These are phyloP conservation scores for Thielaviopsis populi DNA, from an alignment of 2,329 filamentous ascomycete species.

Conservation along the genomic window DNA sequence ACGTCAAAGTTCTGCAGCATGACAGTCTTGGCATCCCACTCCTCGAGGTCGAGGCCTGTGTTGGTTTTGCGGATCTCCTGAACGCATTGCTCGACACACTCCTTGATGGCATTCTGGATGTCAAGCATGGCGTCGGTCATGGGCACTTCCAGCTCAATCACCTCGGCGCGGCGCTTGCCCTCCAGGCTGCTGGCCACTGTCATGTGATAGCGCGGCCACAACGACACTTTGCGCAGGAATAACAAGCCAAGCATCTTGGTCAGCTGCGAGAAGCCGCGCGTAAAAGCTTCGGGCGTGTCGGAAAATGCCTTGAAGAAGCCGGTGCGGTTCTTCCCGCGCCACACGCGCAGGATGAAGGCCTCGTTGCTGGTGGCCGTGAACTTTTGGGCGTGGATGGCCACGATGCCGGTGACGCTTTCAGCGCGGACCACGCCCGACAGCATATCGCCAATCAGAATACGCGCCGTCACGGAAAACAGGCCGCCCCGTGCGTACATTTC, in stretches of 20 bases:
- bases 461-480: constrained; percentile 89
- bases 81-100: constrained; percentile 91
- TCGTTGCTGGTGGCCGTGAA: constrained; percentile 77
- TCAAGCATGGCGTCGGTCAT: constrained; percentile 91
- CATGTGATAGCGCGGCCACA: constrained; percentile 91
- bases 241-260: constrained; percentile 84
- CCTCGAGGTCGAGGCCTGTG: constrained; percentile 71
- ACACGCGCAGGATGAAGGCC: constrained; percentile 88
- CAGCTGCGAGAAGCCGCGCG: constrained; percentile 73
- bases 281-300: constrained; percentile 82
- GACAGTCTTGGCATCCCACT: constrained; percentile 91
- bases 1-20: constrained; percentile 85
- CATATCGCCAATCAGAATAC: constrained; percentile 87
- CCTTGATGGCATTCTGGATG: constrained; percentile 87
- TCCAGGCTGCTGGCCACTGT: constrained; percentile 80
- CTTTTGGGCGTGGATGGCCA: constrained; percentile 79
- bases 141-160: constrained; percentile 88
- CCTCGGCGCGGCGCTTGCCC: constrained; percentile 82
- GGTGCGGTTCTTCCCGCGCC: constrained; percentile 81
- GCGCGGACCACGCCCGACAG: constrained; percentile 70
- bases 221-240: constrained; percentile 71
- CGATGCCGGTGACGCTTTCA: constrained; percentile 69
- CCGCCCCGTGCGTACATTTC: constrained; percentile 84
- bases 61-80: constrained; percentile 87
- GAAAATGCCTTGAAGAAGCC: constrained; percentile 96